Percentiles rank a stretch among this genome's conserved stretches.
Conservation (phyloP, 1,284 basidiomycete genomes). For the Athelia psychrophila region DNA sequence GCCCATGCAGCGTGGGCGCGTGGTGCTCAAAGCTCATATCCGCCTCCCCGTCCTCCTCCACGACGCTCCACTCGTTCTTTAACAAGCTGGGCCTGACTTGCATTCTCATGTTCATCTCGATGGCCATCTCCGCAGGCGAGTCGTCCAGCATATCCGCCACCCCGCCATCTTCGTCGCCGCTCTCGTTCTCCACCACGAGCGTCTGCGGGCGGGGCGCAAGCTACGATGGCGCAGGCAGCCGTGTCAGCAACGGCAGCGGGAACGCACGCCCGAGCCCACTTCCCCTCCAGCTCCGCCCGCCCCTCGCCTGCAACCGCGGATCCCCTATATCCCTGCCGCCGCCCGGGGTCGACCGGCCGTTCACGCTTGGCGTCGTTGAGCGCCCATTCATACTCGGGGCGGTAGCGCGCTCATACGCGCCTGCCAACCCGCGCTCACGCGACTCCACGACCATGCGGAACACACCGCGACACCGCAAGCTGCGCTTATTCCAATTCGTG, state of each 20-base stretch:
- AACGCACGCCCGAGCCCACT: slow-evolving; percentile 34
- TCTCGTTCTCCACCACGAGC: slow-evolving; percentile 26
- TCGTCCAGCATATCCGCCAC: slow-evolving; percentile 24
- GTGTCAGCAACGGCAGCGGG: slow-evolving; percentile 42
- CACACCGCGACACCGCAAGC: slow-evolving; percentile 90
- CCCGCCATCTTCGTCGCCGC: slow-evolving; percentile 21
- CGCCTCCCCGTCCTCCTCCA: slow-evolving; percentile 32
- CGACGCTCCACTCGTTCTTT: slow-evolving; percentile 52
- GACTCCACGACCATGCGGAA: slow-evolving; percentile 88
- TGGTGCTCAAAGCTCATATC: slow-evolving; percentile 61
- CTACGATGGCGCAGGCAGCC: slow-evolving; percentile 47
- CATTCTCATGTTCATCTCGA: slow-evolving; percentile 26
- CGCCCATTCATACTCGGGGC: slow-evolving; percentile 21
- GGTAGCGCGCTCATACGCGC: slow-evolving; percentile 22
- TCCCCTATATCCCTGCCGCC: slow-evolving; percentile 55
- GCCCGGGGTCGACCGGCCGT: too few species aligned
- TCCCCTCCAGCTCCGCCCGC: slow-evolving; percentile 63
- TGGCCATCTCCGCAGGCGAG: slow-evolving; percentile 54
- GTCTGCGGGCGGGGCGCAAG: slow-evolving; percentile 49
- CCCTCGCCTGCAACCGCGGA: slow-evolving; percentile 63
- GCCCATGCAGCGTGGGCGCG: slow-evolving; percentile 24
- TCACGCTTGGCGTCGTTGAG: too few species aligned
- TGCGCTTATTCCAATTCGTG: slow-evolving; percentile 97
- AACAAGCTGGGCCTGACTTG: slow-evolving; percentile 52
- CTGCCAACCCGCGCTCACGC: slow-evolving; percentile 64